These are phyloP conservation scores for Lasiodiplodia hormozganensis DNA, from an alignment of 2,329 filamentous ascomycete species.

Conservation along the genomic window DNA sequence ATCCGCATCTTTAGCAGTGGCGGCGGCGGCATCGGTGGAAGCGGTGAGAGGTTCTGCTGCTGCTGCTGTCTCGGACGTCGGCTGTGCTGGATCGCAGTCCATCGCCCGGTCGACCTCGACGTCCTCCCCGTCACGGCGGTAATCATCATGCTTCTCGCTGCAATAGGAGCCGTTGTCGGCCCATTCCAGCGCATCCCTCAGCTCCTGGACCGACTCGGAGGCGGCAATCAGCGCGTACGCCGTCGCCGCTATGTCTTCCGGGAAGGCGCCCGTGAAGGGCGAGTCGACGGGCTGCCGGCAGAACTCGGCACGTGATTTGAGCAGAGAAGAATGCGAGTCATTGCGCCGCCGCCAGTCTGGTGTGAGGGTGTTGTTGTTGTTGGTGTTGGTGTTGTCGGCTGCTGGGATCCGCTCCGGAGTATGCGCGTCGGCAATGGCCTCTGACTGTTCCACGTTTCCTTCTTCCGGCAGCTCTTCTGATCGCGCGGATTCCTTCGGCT, in stretches of 20 bases:
- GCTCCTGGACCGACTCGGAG: slow-evolving; percentile 7
- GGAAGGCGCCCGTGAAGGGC: background rate
- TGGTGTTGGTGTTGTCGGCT: background rate
- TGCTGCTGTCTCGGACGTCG: too few species aligned
- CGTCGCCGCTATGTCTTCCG: background rate
- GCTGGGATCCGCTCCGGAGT: background rate
- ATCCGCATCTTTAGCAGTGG: background rate
- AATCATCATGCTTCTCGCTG: background rate
- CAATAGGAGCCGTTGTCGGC: background rate
- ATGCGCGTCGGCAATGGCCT: background rate
- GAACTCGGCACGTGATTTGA: background rate
- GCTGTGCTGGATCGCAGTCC: too few species aligned
- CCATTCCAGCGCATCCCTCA: slow-evolving; percentile 4
- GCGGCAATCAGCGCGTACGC: background rate
- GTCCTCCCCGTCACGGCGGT: background rate
- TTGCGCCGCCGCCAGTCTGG: background rate
- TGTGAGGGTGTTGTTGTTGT: background rate
- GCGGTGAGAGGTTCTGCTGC: too few species aligned
- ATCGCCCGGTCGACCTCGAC: background rate
- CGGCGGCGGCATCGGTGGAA: background rate
- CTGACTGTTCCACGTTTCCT: background rate
- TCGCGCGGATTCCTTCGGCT: background rate
- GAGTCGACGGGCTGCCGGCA: background rate
- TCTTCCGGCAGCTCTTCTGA: background rate
- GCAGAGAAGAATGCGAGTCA: background rate